Percentiles rank a stretch among this genome's conserved stretches.
phyloP scores from a whole-genome alignment of 1,284 basidiomycete genomes.

The Ganoderma leucocontextum region DNA sequence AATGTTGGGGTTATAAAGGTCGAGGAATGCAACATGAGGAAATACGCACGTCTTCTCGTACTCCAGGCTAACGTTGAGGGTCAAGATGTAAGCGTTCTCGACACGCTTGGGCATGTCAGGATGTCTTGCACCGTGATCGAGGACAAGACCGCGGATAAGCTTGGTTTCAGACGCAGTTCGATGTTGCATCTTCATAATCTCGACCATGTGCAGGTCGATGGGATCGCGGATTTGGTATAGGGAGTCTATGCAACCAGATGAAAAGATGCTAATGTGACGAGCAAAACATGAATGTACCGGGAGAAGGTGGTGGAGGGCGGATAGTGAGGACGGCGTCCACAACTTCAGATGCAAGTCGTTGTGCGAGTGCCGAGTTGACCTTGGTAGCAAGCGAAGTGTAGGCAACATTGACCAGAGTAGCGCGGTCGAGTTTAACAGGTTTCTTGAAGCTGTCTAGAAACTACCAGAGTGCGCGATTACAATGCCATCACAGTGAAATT shows the following conservation, averaged over 20 bases:
- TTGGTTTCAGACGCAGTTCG: slow-evolving; percentile 98
- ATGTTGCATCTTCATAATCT: slow-evolving; percentile 99
- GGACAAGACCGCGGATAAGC: slow-evolving; percentile 92
- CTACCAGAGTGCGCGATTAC: slow-evolving; percentile 48
- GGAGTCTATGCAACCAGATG: slow-evolving; percentile 49
- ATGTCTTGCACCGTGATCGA: slow-evolving; percentile 96
- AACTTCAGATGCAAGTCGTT: slow-evolving; percentile 90
- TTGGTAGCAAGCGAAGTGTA: slow-evolving; percentile 97
- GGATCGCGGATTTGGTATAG: slow-evolving; percentile 81
- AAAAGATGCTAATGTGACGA: slow-evolving; percentile 20
- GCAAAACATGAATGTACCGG: slow-evolving; percentile 49
- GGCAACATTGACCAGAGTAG: slow-evolving; percentile 92
- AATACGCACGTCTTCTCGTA: slow-evolving; percentile 97
- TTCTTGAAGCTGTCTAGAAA: slow-evolving; percentile 95
- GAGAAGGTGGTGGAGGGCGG: slow-evolving; percentile 70
- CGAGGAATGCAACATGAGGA: neutral
- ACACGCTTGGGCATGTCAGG: slow-evolving; percentile 99
- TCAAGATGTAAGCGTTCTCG: slow-evolving; percentile 96
- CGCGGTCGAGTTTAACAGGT: slow-evolving; percentile 80
- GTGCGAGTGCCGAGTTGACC: slow-evolving; percentile 84
- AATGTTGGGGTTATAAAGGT: slow-evolving; percentile 22
- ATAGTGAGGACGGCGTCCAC: slow-evolving; percentile 97
- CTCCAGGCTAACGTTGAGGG: slow-evolving; percentile 97
- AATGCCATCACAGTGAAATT: neutral
- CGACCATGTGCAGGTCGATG: slow-evolving; percentile 99